phyloP scores from a whole-genome alignment of 345 rosid genomes.

The Gossypium raimondii region DNA sequence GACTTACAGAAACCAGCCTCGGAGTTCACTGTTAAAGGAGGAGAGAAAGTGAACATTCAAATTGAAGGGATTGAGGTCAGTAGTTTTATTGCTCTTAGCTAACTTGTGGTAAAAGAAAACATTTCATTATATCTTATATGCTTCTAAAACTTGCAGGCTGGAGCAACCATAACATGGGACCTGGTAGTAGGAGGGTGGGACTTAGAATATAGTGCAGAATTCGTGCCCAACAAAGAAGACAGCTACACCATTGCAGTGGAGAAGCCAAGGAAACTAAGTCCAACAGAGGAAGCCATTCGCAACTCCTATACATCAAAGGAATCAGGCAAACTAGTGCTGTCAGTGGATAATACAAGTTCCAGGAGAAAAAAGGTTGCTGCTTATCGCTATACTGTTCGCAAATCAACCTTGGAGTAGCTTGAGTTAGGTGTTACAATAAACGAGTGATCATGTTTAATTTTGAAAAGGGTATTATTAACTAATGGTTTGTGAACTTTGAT shows the following conservation, averaged over 20 bases:
- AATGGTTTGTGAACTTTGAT: slow-evolving; percentile 18
- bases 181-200: slow-evolving; percentile 99
- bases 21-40: slow-evolving; percentile 86
- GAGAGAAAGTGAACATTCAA: slow-evolving; percentile 64
- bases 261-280: slow-evolving; percentile 53
- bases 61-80: slow-evolving; percentile 90
- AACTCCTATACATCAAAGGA: slow-evolving; percentile 71
- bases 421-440: too few relatives aligned
- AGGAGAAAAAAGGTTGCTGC: slow-evolving; percentile 87
- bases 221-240: slow-evolving; percentile 69
- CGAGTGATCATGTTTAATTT: background rate
- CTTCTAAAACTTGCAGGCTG: slow-evolving; percentile 38
- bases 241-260: slow-evolving; percentile 87
- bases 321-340: slow-evolving; percentile 83
- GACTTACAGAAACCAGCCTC: slow-evolving; percentile 78
- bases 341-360: slow-evolving; percentile 80
- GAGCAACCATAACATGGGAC: slow-evolving; percentile 91
- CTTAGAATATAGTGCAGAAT: slow-evolving; percentile 90
- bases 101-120: too few relatives aligned
- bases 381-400: slow-evolving; percentile 79
- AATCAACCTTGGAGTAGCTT: slow-evolving; percentile 37
- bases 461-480: background rate
- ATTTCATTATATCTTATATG: too few relatives aligned
- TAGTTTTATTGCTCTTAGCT: background rate
- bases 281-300: slow-evolving; percentile 65